phyloP scores from a whole-genome alignment of 2,329 filamentous ascomycete species.

The Chaetomium globosum region DNA sequence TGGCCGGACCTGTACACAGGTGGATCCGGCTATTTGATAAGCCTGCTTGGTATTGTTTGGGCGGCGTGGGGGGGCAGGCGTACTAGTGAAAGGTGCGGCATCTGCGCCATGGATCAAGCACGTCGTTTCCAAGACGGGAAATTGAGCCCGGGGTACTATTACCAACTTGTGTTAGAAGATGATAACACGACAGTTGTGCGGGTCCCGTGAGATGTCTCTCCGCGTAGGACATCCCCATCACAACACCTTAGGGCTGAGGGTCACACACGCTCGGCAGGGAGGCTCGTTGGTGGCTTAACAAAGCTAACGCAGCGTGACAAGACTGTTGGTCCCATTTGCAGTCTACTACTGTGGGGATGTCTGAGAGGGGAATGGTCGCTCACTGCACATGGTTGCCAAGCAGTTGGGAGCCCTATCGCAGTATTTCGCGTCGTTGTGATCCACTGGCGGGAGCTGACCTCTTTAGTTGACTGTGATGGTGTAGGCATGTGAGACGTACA shows the following conservation, averaged over 20 bases:
- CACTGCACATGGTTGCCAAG: background rate
- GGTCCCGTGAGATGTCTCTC: background rate
- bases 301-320: constrained; percentile 11
- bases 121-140: background rate
- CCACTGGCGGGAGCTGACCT: background rate
- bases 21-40: background rate
- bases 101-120: background rate
- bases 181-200: background rate
- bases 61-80: background rate
- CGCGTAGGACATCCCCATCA: background rate
- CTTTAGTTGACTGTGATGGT: background rate
- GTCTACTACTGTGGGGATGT: background rate
- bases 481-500: background rate
- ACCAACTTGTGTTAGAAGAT: background rate
- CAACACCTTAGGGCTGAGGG: background rate
- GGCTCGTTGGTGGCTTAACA: background rate
- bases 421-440: background rate
- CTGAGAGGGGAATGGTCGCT: constrained; percentile 7
- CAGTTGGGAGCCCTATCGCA: background rate
- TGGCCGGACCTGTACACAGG: background rate
- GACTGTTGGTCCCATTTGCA: background rate
- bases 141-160: background rate
- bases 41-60: background rate
- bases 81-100: background rate
- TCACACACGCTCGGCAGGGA: background rate